phyloP scores from a whole-genome alignment of 2,329 filamentous ascomycete species.

The Exophiala spinifera region DNA sequence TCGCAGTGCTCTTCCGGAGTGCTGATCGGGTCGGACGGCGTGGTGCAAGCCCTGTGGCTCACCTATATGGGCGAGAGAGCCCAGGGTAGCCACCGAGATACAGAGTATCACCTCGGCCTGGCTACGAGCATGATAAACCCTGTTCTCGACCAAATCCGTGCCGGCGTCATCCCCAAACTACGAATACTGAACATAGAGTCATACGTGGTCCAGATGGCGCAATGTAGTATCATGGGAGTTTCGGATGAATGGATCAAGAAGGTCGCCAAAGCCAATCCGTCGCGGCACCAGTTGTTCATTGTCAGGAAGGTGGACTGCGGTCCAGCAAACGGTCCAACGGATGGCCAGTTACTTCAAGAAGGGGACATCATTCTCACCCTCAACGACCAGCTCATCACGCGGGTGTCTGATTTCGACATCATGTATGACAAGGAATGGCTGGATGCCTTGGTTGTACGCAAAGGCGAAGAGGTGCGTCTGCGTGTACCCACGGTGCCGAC shows the following conservation, averaged over 20 bases:
- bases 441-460: slow-evolving; percentile 80
- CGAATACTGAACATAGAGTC: slow-evolving; percentile 93
- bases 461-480: slow-evolving; percentile 73
- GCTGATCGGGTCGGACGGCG: slow-evolving; percentile 81
- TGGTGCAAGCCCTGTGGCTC: slow-evolving; percentile 92
- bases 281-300: slow-evolving; percentile 97
- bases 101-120: slow-evolving; percentile 93
- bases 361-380: slow-evolving; percentile 89
- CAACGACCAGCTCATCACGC: slow-evolving; percentile 88
- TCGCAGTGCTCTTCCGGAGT: slow-evolving; percentile 93
- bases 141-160: slow-evolving; percentile 81
- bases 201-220: slow-evolving; percentile 92
- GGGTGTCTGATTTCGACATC: slow-evolving; percentile 86
- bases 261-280: slow-evolving; percentile 81
- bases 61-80: slow-evolving; percentile 92
- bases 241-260: slow-evolving; percentile 93
- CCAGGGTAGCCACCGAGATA: slow-evolving; percentile 74
- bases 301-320: slow-evolving; percentile 81
- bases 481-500: slow-evolving; percentile 82
- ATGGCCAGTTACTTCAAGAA: slow-evolving; percentile 66
- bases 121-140: slow-evolving; percentile 84
- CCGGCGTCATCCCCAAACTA: slow-evolving; percentile 73
- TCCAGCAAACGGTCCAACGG: slow-evolving; percentile 40
- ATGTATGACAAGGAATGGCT: slow-evolving; percentile 90
- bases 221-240: slow-evolving; percentile 95